These are phyloP conservation scores for Neurospora pannonica DNA, from an alignment of 495 filamentous ascomycete genomes.

Conservation along the genomic window DNA sequence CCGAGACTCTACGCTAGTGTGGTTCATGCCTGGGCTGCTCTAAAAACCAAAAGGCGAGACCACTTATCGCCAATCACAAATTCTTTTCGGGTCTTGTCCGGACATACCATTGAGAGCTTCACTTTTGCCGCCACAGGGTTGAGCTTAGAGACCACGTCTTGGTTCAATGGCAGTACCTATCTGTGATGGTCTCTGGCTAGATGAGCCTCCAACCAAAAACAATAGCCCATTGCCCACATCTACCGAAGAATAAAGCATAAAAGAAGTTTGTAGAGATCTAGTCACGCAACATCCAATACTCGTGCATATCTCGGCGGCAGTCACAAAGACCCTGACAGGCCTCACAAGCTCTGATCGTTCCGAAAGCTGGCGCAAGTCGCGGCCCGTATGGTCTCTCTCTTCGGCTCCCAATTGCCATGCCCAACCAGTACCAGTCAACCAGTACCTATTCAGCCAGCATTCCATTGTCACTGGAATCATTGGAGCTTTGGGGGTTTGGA, in stretches of 20 bases:
- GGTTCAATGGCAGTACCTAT: background rate
- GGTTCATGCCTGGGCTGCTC: background rate
- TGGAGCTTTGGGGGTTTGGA: background rate
- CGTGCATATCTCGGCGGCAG: background rate
- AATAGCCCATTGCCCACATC: background rate
- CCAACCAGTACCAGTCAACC: background rate
- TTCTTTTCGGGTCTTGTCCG: background rate
- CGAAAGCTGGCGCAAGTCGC: background rate
- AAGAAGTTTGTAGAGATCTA: background rate
- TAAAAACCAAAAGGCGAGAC: background rate
- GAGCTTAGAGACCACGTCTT: background rate
- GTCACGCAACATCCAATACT: background rate
- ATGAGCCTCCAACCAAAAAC: background rate
- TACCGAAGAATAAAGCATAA: background rate
- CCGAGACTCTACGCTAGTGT: background rate
- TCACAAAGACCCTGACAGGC: background rate
- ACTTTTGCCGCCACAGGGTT: background rate
- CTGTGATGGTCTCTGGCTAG: background rate
- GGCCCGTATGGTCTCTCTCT: background rate
- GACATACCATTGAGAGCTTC: background rate
- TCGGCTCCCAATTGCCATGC: background rate
- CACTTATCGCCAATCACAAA: background rate
- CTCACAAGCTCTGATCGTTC: background rate
- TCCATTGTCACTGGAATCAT: background rate
- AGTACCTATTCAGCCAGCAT: background rate